Conservation (phyloP, 2,329 filamentous ascomycete genomes). For the Phyllosticta capitalensis region DNA sequence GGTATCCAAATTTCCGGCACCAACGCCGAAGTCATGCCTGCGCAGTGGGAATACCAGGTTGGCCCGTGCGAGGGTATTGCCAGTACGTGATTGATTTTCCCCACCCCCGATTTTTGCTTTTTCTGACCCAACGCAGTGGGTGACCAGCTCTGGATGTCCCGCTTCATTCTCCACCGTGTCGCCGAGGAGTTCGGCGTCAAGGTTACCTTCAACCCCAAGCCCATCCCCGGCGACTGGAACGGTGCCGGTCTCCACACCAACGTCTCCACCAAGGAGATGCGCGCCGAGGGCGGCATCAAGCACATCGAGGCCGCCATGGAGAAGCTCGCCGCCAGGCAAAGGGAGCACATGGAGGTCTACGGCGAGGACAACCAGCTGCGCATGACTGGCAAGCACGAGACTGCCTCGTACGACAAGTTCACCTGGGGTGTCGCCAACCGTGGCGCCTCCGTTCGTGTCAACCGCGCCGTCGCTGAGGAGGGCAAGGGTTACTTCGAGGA, state of each 20-base stretch:
- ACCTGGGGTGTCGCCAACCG: constrained; percentile 92
- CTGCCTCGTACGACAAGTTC: constrained; percentile 87
- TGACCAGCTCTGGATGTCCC: constrained; percentile 91
- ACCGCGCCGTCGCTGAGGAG: constrained; percentile 72
- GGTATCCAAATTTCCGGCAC: constrained; percentile 93
- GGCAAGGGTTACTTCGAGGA: constrained; percentile 91
- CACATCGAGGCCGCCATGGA: constrained; percentile 70
- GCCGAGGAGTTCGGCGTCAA: constrained; percentile 94
- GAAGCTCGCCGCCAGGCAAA: constrained; percentile 41
- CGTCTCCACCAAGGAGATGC: constrained; percentile 85
- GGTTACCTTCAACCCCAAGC: constrained; percentile 93
- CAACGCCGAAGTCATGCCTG: constrained; percentile 98
- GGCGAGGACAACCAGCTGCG: constrained; percentile 93
- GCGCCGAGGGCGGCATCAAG: constrained; percentile 89
- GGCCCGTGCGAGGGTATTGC: constrained; percentile 81
- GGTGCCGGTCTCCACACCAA: constrained; percentile 89
- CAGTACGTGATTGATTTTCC: constrained; percentile 49
- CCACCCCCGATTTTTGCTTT: constrained; percentile 2
- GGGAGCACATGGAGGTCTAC: constrained; percentile 70
- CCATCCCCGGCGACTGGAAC: constrained; percentile 94
- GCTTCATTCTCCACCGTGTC: constrained; percentile 81
- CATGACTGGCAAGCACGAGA: constrained; percentile 91
- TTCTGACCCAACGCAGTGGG: constrained; percentile 52
- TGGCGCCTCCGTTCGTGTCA: constrained; percentile 87
- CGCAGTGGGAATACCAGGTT: constrained; percentile 97